Conservation (phyloP, 192 early-diverging fungal genomes). For the Entrophospora sp. region DNA sequence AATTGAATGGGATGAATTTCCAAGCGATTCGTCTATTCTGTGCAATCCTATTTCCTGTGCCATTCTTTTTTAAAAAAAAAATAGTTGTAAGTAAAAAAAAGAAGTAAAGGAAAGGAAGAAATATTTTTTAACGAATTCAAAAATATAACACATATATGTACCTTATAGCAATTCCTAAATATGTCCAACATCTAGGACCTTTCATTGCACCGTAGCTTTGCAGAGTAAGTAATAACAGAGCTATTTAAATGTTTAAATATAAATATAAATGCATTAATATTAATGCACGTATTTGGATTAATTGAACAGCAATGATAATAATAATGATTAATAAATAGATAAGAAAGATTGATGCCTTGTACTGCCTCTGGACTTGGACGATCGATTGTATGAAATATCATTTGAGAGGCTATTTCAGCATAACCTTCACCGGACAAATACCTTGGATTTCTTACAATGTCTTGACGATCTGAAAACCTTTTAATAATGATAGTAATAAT, state of each 20-base stretch:
- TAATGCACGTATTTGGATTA: background rate
- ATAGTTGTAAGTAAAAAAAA: background rate
- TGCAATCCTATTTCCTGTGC: conserved; percentile 46
- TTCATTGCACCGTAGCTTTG: conserved; percentile 42
- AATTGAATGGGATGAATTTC: too few species aligned
- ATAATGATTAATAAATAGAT: background rate
- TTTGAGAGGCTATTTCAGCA: conserved; percentile 34
- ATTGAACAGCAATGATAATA: background rate
- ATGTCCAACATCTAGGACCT: conserved; percentile 54
- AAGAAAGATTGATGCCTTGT: conserved; percentile 20
- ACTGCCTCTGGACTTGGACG: conserved; percentile 36
- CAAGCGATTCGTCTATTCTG: conserved; percentile 20
- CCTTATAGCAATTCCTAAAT: conserved; percentile 41
- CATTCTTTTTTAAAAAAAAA: conserved; percentile 23
- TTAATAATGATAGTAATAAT: background rate
- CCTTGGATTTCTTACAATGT: conserved; percentile 35
- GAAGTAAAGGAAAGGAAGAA: background rate
- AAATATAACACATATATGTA: background rate
- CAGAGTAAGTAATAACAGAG: conserved; percentile 35
- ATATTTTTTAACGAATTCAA: background rate
- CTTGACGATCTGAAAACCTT: conserved; percentile 40
- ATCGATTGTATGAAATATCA: conserved; percentile 37
- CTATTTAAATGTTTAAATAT: background rate
- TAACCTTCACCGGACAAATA: conserved; percentile 45
- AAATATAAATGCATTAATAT: background rate